Base-by-base conservation (phyloP, 2,329 filamentous ascomycete species). In the Colletotrichum phormii region DNA sequence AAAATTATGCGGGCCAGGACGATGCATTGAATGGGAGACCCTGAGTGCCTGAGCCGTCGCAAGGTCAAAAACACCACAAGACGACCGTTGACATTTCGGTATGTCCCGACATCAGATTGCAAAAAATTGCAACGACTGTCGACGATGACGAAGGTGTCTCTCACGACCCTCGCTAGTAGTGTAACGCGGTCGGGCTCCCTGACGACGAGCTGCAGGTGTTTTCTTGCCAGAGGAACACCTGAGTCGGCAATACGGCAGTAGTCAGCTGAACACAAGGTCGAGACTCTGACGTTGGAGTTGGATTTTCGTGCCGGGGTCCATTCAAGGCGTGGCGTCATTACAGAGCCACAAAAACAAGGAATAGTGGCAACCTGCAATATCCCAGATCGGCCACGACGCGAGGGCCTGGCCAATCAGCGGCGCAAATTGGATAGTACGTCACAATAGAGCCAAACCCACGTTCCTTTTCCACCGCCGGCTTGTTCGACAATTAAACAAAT, bases 341-440 rank as follows among this genome's bases (percentile, higher is more conserved):
- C 61, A 61, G 55, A 42, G 57, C 71, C 60, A 71, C 66, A 71
- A 73, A 67, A 73, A 73, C 71, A 73, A 61, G 71, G 61, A 73
- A 73, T 26, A 57, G 33, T 26, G 61, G 66, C 66, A 55, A 65
- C 66, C 66, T 64, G 70, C 70, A 70, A 60, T 70, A 49, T 60
- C 70, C 66, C 64, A 51, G 66, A 73, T 61, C 71, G 71, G 54
- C 71, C 57, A 46, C 66, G 49, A 71, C 35, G 33, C 61, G 22
- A 29, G 55, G 22, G 26, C 46, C 54, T 55, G 55, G 35, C 71
- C 71, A 73, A 73, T 73, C 71, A 65, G 60, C 61, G 55, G 71
- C 55, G 24, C 59, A 35, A 31, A 22, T 55, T 49, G 42, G 46
- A 61, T 55, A 65, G 60, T 73, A 71, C 55, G 68, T 71, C 58